Base-by-base conservation (phyloP, 495 filamentous ascomycete genomes). In the Sabuloglossum arenarium region DNA sequence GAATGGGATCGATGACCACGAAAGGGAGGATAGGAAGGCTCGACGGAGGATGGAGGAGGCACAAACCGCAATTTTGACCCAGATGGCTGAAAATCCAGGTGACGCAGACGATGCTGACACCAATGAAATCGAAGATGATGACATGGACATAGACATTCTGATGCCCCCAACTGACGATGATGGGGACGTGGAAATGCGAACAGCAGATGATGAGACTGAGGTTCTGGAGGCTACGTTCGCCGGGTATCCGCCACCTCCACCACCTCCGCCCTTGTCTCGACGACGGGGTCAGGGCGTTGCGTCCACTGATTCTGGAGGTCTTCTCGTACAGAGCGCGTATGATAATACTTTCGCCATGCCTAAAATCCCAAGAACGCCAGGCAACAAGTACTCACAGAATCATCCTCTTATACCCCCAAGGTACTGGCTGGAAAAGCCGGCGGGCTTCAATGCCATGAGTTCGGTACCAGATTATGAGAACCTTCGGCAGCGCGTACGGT, bases 1-100 rank as follows among this genome's bases (percentile, higher is more conserved):
- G 67, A 77, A 83, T 61, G 90, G 90, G 11, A 82, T 98, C 19
- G 86, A 95, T 64, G 91, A 98, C 61, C 90, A 96, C 61, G 81
- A 86, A 57, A 69, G 69, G 58, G 66, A 67, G 45, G 72, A 76
- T 11, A 54, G 32, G 28, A 61, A 59, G 43, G 54, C 61, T 5
- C 63, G 63, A 0, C 59, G 64, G 24, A 67, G 69, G 46, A 16
- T 43, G 14, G 58, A 55, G 14, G 61, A 56, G 21, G 47, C 21
- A 4, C 47, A 51, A 29, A 51, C 23, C 5, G 47, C 47, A 14
- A 27, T 51, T 51, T 51, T 51, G 6, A 23, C 47, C 11, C 47
- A 51, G 16, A 53, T 55, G 32, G 34, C 29, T 47, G 57, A 50
- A 8, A 37, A 34, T 8, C 30, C 9, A 12, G 56, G 34, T 27